Percentiles rank a stretch among this genome's conserved stretches.
Evolutionary conservation across 106 monocot species (phyloP).

Genomic region (Dendrobium catenatum): DNA sequence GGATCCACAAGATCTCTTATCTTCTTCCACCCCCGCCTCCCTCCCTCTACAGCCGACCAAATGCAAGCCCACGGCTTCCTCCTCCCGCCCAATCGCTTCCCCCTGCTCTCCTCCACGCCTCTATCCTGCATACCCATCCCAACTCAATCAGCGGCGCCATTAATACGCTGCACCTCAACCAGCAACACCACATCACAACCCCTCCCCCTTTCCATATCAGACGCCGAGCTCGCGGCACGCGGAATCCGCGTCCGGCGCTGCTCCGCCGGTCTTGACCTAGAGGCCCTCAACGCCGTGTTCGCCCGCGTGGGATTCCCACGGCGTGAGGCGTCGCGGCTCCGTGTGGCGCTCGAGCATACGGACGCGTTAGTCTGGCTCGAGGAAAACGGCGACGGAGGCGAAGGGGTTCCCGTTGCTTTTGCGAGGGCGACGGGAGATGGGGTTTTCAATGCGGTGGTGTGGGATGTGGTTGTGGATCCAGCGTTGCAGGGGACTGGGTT

Average conservation of each 20-base stretch:
- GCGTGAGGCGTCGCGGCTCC: slow-evolving; percentile 56
- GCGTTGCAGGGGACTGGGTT: slow-evolving; percentile 86
- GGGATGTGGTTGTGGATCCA: slow-evolving; percentile 97
- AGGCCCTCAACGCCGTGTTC: slow-evolving; percentile 72
- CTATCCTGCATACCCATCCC: background rate
- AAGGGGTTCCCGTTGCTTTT: slow-evolving; percentile 56
- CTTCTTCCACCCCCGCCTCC: background rate
- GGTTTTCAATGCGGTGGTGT: slow-evolving; percentile 96
- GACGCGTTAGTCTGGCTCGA: slow-evolving; percentile 65
- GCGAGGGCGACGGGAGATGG: slow-evolving; percentile 86
- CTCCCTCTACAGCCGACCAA: background rate
- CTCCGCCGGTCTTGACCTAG: slow-evolving; percentile 39
- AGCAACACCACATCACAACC: background rate
- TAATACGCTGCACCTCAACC: background rate
- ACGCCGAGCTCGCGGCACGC: slow-evolving; percentile 61
- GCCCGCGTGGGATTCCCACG: slow-evolving; percentile 90
- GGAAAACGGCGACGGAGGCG: background rate
- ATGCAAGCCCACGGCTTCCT: background rate
- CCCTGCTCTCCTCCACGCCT: background rate
- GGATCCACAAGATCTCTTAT: no score
- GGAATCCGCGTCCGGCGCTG: slow-evolving; percentile 65
- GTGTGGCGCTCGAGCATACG: slow-evolving; percentile 57
- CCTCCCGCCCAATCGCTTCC: background rate
- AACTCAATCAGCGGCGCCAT: background rate
- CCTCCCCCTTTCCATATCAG: slow-evolving; percentile 40